These are phyloP conservation scores for Dictyostelium brefeldianum DNA, from an alignment of 78 protist species.

Conservation along the genomic window DNA sequence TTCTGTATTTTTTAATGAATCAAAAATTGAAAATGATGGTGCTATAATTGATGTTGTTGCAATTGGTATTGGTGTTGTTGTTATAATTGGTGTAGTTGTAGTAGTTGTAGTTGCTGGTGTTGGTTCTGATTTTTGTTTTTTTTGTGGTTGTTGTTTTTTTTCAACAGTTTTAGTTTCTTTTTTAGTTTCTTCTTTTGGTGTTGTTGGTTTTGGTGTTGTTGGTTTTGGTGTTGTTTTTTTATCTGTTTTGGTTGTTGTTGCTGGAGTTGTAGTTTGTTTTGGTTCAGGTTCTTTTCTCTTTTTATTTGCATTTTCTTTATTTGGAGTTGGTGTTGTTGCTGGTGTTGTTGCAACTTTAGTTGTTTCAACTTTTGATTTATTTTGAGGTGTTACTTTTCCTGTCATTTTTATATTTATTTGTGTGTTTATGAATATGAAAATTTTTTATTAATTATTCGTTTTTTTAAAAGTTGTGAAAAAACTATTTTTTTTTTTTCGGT, in stretches of 20 bases:
- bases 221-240: not conserved
- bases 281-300: conserved; percentile 11
- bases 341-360: not conserved
- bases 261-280: not conserved
- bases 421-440: too few relatives aligned
- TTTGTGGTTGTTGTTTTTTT: not conserved
- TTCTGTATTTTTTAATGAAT: conserved; percentile 4
- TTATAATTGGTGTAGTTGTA: not conserved
- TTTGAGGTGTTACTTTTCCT: not conserved
- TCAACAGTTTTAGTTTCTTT: not conserved
- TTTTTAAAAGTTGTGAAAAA: not conserved
- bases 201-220: not conserved
- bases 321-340: not conserved
- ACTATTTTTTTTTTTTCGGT: not conserved
- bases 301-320: not conserved
- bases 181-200: not conserved
- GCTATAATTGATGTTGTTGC: not conserved
- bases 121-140: not conserved
- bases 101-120: not conserved
- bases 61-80: not conserved
- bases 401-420: not conserved
- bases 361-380: not conserved
- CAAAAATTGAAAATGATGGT: conserved; percentile 28
- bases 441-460: not conserved
- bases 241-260: not conserved